phyloP scores from a whole-genome alignment of 2,329 filamentous ascomycete genomes.

The Botryosphaeria dothidea region DNA sequence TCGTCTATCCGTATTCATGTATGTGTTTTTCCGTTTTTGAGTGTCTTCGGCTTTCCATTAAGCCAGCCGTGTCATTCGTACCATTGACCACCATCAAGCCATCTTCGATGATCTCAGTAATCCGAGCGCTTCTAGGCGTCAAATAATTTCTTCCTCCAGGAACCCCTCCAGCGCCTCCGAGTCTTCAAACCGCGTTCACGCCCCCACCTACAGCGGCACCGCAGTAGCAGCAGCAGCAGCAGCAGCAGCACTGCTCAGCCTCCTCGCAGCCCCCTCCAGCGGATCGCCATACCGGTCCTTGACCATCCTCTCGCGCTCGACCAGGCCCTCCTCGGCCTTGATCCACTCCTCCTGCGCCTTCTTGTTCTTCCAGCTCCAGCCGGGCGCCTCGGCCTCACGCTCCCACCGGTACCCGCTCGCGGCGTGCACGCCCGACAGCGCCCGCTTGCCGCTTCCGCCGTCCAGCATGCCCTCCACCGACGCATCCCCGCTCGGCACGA shows the following conservation, averaged over 20 bases:
- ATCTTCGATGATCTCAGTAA: too few relatives aligned
- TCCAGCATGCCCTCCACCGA: background rate
- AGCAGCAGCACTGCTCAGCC: background rate
- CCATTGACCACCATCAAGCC: background rate
- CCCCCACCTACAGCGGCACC: background rate
- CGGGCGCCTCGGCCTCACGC: slow-evolving; percentile 38
- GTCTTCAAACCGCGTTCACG: background rate
- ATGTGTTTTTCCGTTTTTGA: background rate
- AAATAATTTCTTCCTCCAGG: too few relatives aligned
- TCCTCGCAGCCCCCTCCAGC: background rate
- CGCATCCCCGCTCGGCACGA: background rate
- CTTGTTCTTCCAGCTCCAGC: slow-evolving; percentile 39
- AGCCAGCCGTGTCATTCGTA: background rate
- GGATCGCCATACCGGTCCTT: slow-evolving; percentile 22
- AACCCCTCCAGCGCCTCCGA: too few relatives aligned
- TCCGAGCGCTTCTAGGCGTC: too few relatives aligned
- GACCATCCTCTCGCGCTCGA: slow-evolving; percentile 36
- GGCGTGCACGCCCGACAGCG: slow-evolving; percentile 21
- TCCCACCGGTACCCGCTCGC: slow-evolving; percentile 40
- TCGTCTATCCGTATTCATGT: background rate
- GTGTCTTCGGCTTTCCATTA: background rate
- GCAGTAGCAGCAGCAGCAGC: too few relatives aligned
- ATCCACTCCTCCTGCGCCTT: slow-evolving; percentile 38
- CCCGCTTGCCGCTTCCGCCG: background rate
- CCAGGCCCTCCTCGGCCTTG: slow-evolving; percentile 36